phyloP scores from a whole-genome alignment of 305 asterid genomes.

The Solanum hybrid region DNA sequence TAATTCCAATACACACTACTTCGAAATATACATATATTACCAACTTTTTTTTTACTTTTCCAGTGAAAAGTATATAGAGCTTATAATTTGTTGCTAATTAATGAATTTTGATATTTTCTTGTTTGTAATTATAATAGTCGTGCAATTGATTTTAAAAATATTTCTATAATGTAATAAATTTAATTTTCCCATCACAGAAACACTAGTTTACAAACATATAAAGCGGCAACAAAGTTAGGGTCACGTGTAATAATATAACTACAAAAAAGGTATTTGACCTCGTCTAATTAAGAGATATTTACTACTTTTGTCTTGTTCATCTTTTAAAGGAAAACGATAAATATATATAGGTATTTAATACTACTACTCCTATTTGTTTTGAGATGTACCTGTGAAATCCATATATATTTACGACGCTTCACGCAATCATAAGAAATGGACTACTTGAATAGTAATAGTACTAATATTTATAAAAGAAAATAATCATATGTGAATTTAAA shows the following conservation, averaged over 20 bases:
- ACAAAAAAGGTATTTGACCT: background rate
- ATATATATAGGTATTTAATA: background rate
- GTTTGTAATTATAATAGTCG: background rate
- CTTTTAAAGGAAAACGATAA: background rate
- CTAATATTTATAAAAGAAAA: no score
- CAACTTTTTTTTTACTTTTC: background rate
- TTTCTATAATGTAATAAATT: background rate
- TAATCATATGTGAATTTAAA: background rate
- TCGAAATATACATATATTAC: background rate
- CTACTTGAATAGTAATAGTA: background rate
- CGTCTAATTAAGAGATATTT: background rate
- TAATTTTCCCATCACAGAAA: background rate
- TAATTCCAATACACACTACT: background rate
- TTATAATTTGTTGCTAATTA: no score
- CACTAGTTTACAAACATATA: background rate
- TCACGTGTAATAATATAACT: background rate
- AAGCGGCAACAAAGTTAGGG: background rate
- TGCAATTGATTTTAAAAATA: background rate
- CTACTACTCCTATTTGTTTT: background rate
- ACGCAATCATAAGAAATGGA: background rate
- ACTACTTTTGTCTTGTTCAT: background rate
- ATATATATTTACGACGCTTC: background rate
- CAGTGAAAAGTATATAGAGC: background rate
- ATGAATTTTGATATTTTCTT: background rate
- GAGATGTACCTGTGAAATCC: background rate